Evolutionary conservation across 2,329 filamentous ascomycete species (phyloP), one percentile per base, ranked within the genome.

Genomic region (Dactylonectria estremocensis): DNA sequence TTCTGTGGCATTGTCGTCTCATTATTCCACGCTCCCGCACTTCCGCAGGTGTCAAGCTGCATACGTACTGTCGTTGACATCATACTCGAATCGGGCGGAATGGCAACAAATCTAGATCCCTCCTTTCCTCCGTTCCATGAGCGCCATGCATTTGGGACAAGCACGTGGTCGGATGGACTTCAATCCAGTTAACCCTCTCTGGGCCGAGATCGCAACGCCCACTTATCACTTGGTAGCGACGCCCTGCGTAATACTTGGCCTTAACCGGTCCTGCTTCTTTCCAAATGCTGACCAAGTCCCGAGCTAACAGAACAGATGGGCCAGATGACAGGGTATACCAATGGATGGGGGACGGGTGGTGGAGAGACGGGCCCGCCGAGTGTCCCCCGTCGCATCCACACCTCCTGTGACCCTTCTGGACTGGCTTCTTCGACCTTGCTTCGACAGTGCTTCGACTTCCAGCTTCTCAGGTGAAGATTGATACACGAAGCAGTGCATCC

Each of bases 381-480:
- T 37, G 24, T 58, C 54, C 64, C 59, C 60, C 60, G 55, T 67
- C 64, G 31, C 49, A 60, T 64, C 64, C 64, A 67, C 64, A 67
- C 60, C 60, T 55, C 55, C 59, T 54, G n/a, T 53, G 58, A 46
- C 37, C 52, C 52, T 61, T 61, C 50, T 57, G 45, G 43, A 55
- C 48, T 59, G 45, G 50, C 50, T 22, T 40, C 46, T 52, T 66
- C 43, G 43, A 55, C 45, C 31, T 52, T 43, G 56, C 63, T 66
- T 66, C 63, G 37, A 60, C 50, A 3, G 52, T 53, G 45, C 57
- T 66, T 66, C 63, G 28, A 60, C 43, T 9, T 52, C 50, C 20
- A 18, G 24, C 40, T 18, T 49, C 22, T 20, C n/a, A n/a, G n/a
- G 22, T 18, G 52, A 63, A 49, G 46, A 43, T 18, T 43, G 60